phyloP scores from a whole-genome alignment of 805 yeast genomes.

The Nakazawaea ernobii region DNA sequence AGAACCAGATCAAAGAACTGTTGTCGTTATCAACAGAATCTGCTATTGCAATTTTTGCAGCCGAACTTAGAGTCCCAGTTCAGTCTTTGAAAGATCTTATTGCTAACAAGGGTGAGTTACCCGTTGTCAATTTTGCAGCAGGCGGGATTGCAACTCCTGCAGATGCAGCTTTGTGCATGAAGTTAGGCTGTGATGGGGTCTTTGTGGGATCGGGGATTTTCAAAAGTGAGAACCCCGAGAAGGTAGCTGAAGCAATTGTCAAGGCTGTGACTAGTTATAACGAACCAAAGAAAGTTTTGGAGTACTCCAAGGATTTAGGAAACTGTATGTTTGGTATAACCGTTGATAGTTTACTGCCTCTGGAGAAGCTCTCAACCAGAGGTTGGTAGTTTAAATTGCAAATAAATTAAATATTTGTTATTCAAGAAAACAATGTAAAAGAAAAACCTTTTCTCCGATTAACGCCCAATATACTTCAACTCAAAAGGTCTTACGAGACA shows the following conservation, averaged over 20 bases:
- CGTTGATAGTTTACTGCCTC: constrained; percentile 42
- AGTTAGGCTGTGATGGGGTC: constrained; percentile 73
- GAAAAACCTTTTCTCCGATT: neutral
- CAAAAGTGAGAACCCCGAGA: constrained; percentile 66
- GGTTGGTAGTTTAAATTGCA: constrained; percentile 39
- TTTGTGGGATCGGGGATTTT: constrained; percentile 78
- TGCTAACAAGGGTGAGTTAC: constrained; percentile 53
- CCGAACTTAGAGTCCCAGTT: constrained; percentile 52
- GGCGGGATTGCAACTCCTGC: constrained; percentile 89
- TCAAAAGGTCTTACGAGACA: constrained; percentile 26
- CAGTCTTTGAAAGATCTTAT: constrained; percentile 45
- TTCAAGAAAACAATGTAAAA: constrained; percentile 5
- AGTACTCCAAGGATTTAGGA: constrained; percentile 66
- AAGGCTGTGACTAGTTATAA: constrained; percentile 69
- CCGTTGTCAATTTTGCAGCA: constrained; percentile 83
- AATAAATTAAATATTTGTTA: constrained; percentile 1
- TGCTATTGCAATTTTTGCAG: constrained; percentile 46
- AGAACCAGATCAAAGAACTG: constrained; percentile 46
- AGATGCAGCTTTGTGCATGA: constrained; percentile 82
- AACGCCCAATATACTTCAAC: constrained; percentile 25
- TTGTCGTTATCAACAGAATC: constrained; percentile 32
- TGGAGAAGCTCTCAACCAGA: constrained; percentile 42
- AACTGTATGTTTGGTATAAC: constrained; percentile 72
- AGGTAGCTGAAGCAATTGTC: constrained; percentile 73
- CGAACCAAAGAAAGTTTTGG: constrained; percentile 54